Evolutionary conservation across 352 stramenopile genomes (phyloP), one percentile per base, ranked within the genome.

Genomic region (Elongisporangium anandrum): DNA sequence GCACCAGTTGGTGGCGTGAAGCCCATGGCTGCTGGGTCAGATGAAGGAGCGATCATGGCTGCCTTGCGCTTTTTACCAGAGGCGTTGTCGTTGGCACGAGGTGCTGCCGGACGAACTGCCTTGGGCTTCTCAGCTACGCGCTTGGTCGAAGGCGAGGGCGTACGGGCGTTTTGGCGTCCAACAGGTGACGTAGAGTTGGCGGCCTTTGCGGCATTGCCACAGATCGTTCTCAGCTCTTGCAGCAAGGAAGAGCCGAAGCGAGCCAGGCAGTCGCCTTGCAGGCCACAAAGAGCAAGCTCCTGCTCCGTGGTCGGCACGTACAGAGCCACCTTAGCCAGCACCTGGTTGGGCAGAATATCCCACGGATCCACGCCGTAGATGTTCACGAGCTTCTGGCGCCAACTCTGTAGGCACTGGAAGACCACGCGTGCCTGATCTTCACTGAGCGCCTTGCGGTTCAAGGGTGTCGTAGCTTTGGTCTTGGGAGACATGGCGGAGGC

Each of bases 311-410:
- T 71, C 8, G 81, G 81, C 57, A 81, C 67, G 55, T 79, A 81
- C 12, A 89, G 69, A 4, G 84, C 78, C 22, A 94, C 73, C 56
- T 87, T 86, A n/a, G 81, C 84, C 19, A 93, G 61, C 34, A 81
- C 78, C 49, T 81, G 64, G 63, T 89, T 93, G 52, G 84, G 72
- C 52, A 91, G 21, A 45, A 93, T 89, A 20, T 91, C 84, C 76
- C 75, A 90, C 12, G 84, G 84, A 10, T 72, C 71, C 9, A 87
- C 66, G 50, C 78, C 76, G 45, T 88, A 86, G 63, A 85, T 80
- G 61, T 85, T 82, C 19, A 93, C 84, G 6, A 90, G 73, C 65
- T 88, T 88, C 60, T 90, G 81, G 9, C 84, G 78, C 84, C 84
- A 93, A 21, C 66, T 81, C 66, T 93, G 84, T 45, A 93, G 61